Percentiles rank a stretch among this genome's conserved stretches.
Evolutionary conservation across 805 yeast species (phyloP).

Genomic region (Hagleromyces aurorensis): DNA sequence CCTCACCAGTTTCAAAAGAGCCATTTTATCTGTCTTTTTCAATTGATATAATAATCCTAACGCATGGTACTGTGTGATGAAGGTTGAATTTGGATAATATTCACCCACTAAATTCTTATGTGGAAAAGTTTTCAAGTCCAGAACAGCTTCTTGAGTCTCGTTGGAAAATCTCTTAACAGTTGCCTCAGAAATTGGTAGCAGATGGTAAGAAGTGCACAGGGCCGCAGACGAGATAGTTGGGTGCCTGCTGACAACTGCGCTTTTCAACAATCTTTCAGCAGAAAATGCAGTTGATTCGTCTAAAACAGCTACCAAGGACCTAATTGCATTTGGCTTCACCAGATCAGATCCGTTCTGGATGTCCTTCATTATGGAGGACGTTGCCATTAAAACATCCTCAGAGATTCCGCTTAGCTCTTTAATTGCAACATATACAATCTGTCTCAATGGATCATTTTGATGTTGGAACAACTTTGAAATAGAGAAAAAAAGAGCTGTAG

Average conservation of each 20-base stretch:
- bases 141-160: conserved; percentile 88
- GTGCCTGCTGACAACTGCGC: conserved; percentile 84
- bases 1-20: conserved; percentile 81
- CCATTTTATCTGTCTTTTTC: conserved; percentile 89
- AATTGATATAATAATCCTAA: conserved; percentile 82
- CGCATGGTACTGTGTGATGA: conserved; percentile 92
- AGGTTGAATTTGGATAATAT: conserved; percentile 62
- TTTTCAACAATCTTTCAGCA: conserved; percentile 85
- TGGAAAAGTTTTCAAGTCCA: conserved; percentile 36
- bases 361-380: conserved; percentile 96
- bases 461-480: conserved; percentile 93
- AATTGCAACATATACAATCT: conserved; percentile 86
- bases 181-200: conserved; percentile 82
- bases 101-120: conserved; percentile 30
- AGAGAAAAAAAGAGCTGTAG: conserved; percentile 87
- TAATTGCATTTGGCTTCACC: conserved; percentile 89
- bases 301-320: conserved; percentile 82
- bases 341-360: conserved; percentile 81
- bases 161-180: conserved; percentile 90
- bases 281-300: conserved; percentile 89
- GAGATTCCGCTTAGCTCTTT: conserved; percentile 82
- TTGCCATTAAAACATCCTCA: conserved; percentile 92
- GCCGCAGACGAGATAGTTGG: conserved; percentile 93
- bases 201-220: conserved; percentile 79
- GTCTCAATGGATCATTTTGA: conserved; percentile 74